Evolutionary conservation across 805 yeast species (phyloP).

Genomic region (Blastobotrys robertii): DNA sequence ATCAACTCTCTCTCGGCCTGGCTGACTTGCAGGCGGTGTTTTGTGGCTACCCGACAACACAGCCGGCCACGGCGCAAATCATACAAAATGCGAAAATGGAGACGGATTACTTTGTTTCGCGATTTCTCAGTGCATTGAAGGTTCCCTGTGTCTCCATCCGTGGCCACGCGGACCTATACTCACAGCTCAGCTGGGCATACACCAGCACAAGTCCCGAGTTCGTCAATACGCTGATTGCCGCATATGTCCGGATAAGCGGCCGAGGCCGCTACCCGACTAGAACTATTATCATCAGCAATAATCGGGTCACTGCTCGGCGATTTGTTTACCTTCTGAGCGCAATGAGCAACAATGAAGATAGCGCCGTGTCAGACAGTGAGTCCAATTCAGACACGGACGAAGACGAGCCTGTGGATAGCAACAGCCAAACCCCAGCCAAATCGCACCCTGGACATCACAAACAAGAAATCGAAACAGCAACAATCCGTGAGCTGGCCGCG

Average conservation of each 20-base stretch:
- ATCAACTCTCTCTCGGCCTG: conserved; percentile 18
- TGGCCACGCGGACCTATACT: conserved; percentile 11
- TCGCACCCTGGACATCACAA: background rate
- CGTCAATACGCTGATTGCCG: conserved; percentile 6
- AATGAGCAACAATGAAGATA: conserved; percentile 9
- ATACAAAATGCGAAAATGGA: background rate
- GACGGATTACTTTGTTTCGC: background rate
- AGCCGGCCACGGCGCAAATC: background rate
- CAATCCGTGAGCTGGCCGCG: background rate
- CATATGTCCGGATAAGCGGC: background rate
- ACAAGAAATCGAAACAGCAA: background rate
- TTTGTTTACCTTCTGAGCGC: conserved; percentile 16
- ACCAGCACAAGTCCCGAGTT: conserved; percentile 14
- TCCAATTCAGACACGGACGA: background rate
- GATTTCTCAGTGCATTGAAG: background rate
- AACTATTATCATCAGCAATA: conserved; percentile 15
- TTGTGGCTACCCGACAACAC: background rate
- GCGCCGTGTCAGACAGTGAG: background rate
- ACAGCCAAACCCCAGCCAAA: background rate
- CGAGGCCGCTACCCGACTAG: conserved; percentile 6
- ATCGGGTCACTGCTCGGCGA: conserved; percentile 15
- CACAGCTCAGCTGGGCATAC: too few relatives aligned
- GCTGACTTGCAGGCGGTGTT: conserved; percentile 12
- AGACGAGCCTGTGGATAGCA: background rate
- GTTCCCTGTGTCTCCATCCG: conserved; percentile 12